Conservation (phyloP, 2,329 filamentous ascomycete species). For the Alternaria tenuissima region DNA sequence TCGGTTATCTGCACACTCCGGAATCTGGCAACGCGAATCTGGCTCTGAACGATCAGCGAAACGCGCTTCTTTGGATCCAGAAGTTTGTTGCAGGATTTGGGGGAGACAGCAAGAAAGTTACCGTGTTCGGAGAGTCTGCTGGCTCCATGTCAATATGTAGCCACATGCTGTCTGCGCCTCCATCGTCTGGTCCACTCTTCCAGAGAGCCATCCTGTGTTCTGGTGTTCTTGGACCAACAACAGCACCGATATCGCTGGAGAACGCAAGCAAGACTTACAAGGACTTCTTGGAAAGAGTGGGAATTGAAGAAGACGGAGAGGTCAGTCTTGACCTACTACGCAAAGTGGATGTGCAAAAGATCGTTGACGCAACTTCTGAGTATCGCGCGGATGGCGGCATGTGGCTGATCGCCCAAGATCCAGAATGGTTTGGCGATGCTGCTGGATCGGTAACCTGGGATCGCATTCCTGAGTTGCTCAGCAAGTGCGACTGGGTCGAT, state of each 20-base stretch:
- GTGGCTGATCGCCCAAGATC: constrained; percentile 25
- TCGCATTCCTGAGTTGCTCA: constrained; percentile 21
- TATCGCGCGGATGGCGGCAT: constrained; percentile 8
- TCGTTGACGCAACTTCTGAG: constrained; percentile 23
- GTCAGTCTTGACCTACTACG: constrained; percentile 18
- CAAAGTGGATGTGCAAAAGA: constrained; percentile 11
- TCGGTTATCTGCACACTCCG: constrained; percentile 52
- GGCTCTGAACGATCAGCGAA: constrained; percentile 41
- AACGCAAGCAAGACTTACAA: constrained; percentile 21
- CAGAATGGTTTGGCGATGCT: constrained; percentile 24
- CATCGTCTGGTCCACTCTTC: constrained; percentile 27
- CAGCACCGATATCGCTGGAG: constrained; percentile 12
- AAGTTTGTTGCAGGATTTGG: constrained; percentile 47
- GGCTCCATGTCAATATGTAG: constrained; percentile 48
- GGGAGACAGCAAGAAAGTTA: constrained; percentile 42
- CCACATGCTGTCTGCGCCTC: constrained; percentile 31
- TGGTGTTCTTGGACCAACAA: constrained; percentile 26
- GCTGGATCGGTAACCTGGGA: constrained; percentile 29
- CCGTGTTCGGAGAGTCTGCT: constrained; percentile 56
- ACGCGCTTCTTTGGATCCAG: constrained; percentile 49
- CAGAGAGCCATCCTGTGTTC: constrained; percentile 31
- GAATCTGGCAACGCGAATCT: constrained; percentile 43
- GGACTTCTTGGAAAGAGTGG: constrained; percentile 30
- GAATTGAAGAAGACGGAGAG: constrained; percentile 22
- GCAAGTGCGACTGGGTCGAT: constrained; percentile 52